phyloP scores from a whole-genome alignment of 352 stramenopile genomes.

The Phytophthora melonis region DNA sequence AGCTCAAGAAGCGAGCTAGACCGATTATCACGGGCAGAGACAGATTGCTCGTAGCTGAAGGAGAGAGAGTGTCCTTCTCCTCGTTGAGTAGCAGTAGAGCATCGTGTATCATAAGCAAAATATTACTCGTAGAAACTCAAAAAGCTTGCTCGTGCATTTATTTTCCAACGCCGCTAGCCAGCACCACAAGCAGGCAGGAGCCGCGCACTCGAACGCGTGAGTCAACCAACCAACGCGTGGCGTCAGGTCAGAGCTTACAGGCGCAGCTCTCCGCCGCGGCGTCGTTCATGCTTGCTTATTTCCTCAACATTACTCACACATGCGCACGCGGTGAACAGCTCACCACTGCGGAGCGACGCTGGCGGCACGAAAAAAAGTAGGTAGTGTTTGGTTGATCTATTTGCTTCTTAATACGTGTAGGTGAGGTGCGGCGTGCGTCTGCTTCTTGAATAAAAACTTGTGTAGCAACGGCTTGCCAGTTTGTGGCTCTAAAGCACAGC shows the following conservation, averaged over 20 bases:
- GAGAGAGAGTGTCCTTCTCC: slow-evolving; percentile 26
- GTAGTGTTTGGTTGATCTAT: slow-evolving; percentile 38
- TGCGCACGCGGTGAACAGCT: slow-evolving; percentile 18
- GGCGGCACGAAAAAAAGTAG: slow-evolving; percentile 38
- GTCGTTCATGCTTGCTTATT: slow-evolving; percentile 43
- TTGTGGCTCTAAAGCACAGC: slow-evolving; percentile 29
- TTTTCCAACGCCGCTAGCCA: background rate
- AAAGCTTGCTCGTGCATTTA: background rate
- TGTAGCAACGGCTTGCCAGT: slow-evolving; percentile 22
- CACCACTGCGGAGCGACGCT: background rate
- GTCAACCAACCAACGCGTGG: background rate
- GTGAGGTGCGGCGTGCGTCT: slow-evolving; percentile 1
- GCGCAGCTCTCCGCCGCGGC: background rate
- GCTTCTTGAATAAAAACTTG: slow-evolving; percentile 47
- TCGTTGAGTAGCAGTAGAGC: slow-evolving; percentile 55
- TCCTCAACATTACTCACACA: slow-evolving; percentile 41
- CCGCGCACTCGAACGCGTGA: background rate
- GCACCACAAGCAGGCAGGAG: background rate
- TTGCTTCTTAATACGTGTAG: slow-evolving; percentile 39
- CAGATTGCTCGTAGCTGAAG: slow-evolving; percentile 44
- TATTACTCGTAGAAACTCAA: slow-evolving; percentile 42
- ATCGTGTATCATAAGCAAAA: slow-evolving; percentile 53
- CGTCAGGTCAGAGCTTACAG: slow-evolving; percentile 1
- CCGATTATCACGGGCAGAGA: slow-evolving; percentile 39
- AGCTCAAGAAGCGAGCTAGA: slow-evolving; percentile 29